These are phyloP conservation scores for Sporothrix sp. DNA, from an alignment of 2,329 filamentous ascomycete species.

Conservation along the genomic window DNA sequence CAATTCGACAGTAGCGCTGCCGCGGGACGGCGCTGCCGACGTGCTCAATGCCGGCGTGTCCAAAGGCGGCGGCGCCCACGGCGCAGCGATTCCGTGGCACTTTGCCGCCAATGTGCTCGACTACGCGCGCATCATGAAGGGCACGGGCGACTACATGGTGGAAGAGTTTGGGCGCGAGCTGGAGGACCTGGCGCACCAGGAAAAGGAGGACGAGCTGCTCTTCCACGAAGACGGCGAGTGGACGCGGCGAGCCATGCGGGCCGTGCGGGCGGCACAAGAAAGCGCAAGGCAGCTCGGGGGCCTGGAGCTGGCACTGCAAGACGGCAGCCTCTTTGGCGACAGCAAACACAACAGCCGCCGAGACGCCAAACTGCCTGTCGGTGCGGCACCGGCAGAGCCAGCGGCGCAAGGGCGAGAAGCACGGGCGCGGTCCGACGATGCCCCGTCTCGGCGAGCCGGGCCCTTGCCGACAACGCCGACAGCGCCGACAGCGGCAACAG, in stretches of 20 bases:
- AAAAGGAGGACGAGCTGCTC: constrained; percentile 79
- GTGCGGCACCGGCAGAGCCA: not conserved
- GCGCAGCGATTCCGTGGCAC: constrained; percentile 67
- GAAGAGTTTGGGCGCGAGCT: constrained; percentile 75
- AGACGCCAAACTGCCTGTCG: not conserved
- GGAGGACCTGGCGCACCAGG: constrained; percentile 61
- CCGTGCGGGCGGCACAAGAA: constrained; percentile 66
- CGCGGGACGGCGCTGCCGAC: constrained; percentile 67
- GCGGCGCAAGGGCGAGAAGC: not conserved
- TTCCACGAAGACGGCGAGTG: constrained; percentile 91
- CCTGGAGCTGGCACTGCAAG: constrained; percentile 20
- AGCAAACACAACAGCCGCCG: not conserved
- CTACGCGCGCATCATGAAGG: constrained; percentile 92
- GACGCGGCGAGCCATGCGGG: constrained; percentile 72
- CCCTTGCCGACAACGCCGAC: no score
- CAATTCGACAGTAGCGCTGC: constrained; percentile 76
- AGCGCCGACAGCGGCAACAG: no score
- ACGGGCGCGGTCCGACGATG: not conserved
- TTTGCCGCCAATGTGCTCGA: constrained; percentile 84
- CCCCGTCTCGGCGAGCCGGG: no score
- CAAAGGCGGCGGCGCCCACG: not conserved
- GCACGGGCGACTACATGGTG: constrained; percentile 77
- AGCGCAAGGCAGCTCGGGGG: constrained; percentile 46
- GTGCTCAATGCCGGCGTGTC: constrained; percentile 48
- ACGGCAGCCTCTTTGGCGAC: constrained; percentile 5